Evolutionary conservation across 768 basidiomycete species (phyloP), one percentile per base, ranked within the genome.

Genomic region (Macrolepiota fuliginosa): DNA sequence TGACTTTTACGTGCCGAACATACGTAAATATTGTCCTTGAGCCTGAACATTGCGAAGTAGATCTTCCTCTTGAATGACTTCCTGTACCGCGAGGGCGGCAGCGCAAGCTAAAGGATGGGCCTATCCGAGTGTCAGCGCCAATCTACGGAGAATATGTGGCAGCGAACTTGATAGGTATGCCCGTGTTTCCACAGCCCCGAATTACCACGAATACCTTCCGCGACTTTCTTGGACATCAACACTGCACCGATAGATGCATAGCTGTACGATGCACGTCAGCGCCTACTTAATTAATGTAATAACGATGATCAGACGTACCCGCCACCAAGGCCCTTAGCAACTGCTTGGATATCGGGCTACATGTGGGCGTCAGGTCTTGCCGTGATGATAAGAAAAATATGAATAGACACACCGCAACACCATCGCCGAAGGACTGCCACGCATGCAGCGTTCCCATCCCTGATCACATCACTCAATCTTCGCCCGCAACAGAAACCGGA

Each of bases 301-400:
- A n/a, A 47, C 5, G 5, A 40, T 17, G 29, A 45, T 39, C 24
- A 37, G 39, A 69, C 82, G 66, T 71, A 92, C 87, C 94, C 94
- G 74, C 92, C 94, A 52, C 92, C 93, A 6, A 96, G 83, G 13
- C 94, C 92, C 72, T 96, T 96, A 0, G 93, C 94, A 32, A 95
- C 81, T 6, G 91, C 90, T 73, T 96, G 93, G 32, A 96, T 79
- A 73, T 96, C 94, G 42, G 94, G 94, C 81, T 82, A 63, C 1
- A 60, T 19, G 25, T 63, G 17, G 37, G 56, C 35, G 58, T 51
- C 59, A 63, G 29, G 19, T 9, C 1, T 56, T 4, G 36, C 35
- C n/a, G 7, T 27, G 42, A 64, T 17, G 46, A 56, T 22, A 27
- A 32, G 22, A 25, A 24, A 27, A 25, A 61, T 22, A 15, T 40